Percentiles rank a stretch among this genome's conserved stretches.
These are phyloP conservation scores for Coniferiporia weirii DNA, from an alignment of 1,284 basidiomycete genomes.

Conservation along the genomic window DNA sequence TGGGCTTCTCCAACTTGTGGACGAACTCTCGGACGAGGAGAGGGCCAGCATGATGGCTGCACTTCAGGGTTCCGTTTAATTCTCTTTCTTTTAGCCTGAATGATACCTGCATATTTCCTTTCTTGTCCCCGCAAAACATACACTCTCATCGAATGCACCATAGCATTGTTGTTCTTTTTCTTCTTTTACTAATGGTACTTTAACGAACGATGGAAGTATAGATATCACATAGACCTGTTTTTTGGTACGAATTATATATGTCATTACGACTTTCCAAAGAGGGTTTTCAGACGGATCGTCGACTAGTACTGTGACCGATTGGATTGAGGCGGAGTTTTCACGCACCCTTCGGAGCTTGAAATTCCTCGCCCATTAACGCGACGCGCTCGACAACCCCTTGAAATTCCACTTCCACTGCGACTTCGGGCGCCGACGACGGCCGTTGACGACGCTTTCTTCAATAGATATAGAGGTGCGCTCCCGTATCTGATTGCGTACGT, in stretches of 20 bases:
- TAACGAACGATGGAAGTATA: no score
- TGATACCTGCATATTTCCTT: background rate
- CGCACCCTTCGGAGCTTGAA: conserved; percentile 8
- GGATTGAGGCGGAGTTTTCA: conserved; percentile 5
- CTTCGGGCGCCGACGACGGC: background rate
- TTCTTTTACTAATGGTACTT: background rate
- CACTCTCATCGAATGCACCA: background rate
- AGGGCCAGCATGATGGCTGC: conserved; percentile 33
- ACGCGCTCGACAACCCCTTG: background rate
- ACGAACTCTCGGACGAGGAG: conserved; percentile 70
- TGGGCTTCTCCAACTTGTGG: conserved; percentile 60
- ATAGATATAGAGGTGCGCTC: background rate
- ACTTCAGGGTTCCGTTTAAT: background rate
- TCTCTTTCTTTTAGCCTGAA: background rate
- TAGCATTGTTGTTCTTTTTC: background rate
- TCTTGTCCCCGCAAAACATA: background rate
- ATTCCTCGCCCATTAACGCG: background rate
- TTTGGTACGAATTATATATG: background rate
- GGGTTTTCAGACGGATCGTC: no score
- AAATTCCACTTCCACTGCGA: background rate
- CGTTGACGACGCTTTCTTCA: background rate
- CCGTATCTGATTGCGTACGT: background rate
- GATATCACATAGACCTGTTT: background rate
- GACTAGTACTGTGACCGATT: background rate
- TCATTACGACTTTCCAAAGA: no score